Base-by-base conservation (phyloP, 2,329 filamentous ascomycete species). In the Penicillium sp. region DNA sequence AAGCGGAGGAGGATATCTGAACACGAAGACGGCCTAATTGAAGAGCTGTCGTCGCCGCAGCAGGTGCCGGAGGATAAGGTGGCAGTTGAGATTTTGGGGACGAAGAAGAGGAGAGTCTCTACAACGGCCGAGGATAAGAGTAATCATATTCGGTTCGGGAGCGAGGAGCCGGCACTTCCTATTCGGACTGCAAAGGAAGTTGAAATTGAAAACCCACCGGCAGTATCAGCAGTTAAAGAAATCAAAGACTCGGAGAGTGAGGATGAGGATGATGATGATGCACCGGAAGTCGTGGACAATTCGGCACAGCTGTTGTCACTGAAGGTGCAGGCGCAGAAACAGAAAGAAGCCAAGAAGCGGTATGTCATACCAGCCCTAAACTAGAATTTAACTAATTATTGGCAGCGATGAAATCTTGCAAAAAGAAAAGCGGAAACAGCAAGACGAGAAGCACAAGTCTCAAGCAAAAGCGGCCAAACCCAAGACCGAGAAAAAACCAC, bases 201-300 rank as follows among this genome's bases (percentile, higher is more conserved):
- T 3, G 55, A 60, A 21, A 67, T 49, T 59, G 59, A 28, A 56
- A 63, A 42, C 54, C 33, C 12, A 20, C n/a, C n/a, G n/a, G n/a
- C n/a, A n/a, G n/a, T n/a, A n/a, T n/a, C 28, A 5, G 43, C 28
- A 49, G 14, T 18, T 23, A 43, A 52, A 18, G 47, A 60, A n/a
- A n/a, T n/a, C n/a, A n/a, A n/a, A 45, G 54, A 57, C 23, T 48
- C 59, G 30, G 60, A 62, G 18, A 61, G 65, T 3, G 66, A 68
- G 5, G 64, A 69, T 2, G 68, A 66, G 47, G 69, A 71, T 51
- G 71, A 73, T 47, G 73, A 76, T 55, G 70, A 71, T n/a, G 74
- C 73, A n/a, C 74, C 74, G 9, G 74, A 76, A 59, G 64, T 69
- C 12, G 64, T 76, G 40, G 68, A 74, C 45, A 76, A 76, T 59